phyloP scores from a whole-genome alignment of 2,329 filamentous ascomycete species.

The Coleophoma cylindrospora region DNA sequence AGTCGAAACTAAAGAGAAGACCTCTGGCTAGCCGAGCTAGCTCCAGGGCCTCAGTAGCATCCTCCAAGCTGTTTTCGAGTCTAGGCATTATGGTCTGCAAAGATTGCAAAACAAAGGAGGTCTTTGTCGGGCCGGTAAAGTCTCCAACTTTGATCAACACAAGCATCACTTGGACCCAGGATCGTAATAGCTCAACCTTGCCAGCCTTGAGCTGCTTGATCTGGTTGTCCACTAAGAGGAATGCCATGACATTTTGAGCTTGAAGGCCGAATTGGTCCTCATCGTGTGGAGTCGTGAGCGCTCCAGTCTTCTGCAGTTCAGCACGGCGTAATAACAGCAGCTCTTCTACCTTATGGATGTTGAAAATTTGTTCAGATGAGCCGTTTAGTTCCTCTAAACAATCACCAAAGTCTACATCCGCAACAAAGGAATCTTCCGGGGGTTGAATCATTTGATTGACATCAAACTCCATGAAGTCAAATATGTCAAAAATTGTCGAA shows the following conservation, averaged over 20 bases:
- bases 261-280: slow-evolving; percentile 49
- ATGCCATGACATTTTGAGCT: slow-evolving; percentile 53
- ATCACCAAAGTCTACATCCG: slow-evolving; percentile 60
- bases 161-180: slow-evolving; percentile 81
- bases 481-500: slow-evolving; percentile 82
- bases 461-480: slow-evolving; percentile 77
- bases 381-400: slow-evolving; percentile 59
- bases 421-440: slow-evolving; percentile 54
- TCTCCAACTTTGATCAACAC: slow-evolving; percentile 81
- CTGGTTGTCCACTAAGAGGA: slow-evolving; percentile 59
- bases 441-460: slow-evolving; percentile 40
- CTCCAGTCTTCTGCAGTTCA: slow-evolving; percentile 47
- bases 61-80: slow-evolving; percentile 69
- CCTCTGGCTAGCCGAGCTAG: slow-evolving; percentile 72
- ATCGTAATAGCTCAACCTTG: slow-evolving; percentile 65
- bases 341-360: slow-evolving; percentile 67
- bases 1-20: slow-evolving; percentile 66
- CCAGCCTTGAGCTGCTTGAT: slow-evolving; percentile 44
- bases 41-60: slow-evolving; percentile 66
- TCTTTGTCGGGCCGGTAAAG: slow-evolving; percentile 66
- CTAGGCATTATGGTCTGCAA: slow-evolving; percentile 86
- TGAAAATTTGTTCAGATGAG: slow-evolving; percentile 52
- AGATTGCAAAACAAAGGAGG: slow-evolving; percentile 77
- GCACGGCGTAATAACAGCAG: slow-evolving; percentile 66
- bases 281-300: slow-evolving; percentile 45